Conservation (phyloP, 768 basidiomycete genomes). For the Cubamyces lactineus region DNA sequence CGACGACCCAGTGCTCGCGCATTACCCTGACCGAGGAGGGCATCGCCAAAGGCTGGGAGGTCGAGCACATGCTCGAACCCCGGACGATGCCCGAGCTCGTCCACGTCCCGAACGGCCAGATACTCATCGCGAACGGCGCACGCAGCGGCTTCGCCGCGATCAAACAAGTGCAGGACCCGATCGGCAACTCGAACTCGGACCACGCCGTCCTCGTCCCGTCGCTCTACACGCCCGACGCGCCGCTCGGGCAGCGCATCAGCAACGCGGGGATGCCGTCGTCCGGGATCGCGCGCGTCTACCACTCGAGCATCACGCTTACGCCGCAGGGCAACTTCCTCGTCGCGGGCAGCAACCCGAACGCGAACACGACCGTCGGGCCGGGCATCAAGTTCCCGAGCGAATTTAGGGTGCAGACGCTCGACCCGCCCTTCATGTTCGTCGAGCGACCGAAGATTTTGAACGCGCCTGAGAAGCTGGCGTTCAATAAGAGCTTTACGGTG, state of each 20-base stretch:
- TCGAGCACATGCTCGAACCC: conserved; percentile 73
- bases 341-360: conserved; percentile 83
- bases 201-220: conserved; percentile 69
- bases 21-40: conserved; percentile 66
- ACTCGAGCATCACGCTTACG: conserved; percentile 78
- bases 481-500: conserved; percentile 52
- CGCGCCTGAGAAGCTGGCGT: conserved; percentile 43
- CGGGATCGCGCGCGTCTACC: conserved; percentile 76
- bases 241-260: conserved; percentile 60
- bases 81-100: conserved; percentile 81
- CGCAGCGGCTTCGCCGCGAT: conserved; percentile 76
- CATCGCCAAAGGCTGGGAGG: conserved; percentile 70
- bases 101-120: conserved; percentile 75
- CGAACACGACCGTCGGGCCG: conserved; percentile 62
- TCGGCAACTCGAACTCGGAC: conserved; percentile 80
- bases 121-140: conserved; percentile 79
- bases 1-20: conserved; percentile 74
- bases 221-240: conserved; percentile 64
- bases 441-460: conserved; percentile 55
- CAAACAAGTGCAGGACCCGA: conserved; percentile 68
- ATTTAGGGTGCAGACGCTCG: conserved; percentile 86
- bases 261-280: conserved; percentile 61
- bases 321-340: conserved; percentile 75
- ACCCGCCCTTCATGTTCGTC: conserved; percentile 79
- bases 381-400: conserved; percentile 72